These are phyloP conservation scores for Pythium monospermum DNA, from an alignment of 352 stramenopile genomes.

Conservation along the genomic window DNA sequence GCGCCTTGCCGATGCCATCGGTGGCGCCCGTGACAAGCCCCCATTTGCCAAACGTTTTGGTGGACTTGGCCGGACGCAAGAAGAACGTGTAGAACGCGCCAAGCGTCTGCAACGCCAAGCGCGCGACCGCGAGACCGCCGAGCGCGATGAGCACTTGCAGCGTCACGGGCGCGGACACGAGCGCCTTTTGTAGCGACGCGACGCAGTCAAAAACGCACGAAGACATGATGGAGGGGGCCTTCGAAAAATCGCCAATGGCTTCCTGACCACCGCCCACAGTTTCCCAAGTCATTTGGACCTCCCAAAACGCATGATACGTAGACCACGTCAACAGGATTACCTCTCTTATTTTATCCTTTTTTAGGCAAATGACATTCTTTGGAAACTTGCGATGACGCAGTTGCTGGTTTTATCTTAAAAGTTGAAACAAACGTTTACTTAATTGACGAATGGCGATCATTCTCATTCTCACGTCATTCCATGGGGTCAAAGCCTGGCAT, in stretches of 20 bases:
- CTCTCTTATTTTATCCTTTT: too few relatives aligned
- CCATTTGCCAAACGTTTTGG: slow-evolving; percentile 96
- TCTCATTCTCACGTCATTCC: too few relatives aligned
- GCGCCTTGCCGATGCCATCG: slow-evolving; percentile 91
- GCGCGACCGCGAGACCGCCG: slow-evolving; percentile 44
- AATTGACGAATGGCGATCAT: too few relatives aligned
- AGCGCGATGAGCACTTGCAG: slow-evolving; percentile 42
- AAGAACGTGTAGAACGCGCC: slow-evolving; percentile 82
- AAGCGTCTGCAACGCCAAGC: slow-evolving; percentile 47
- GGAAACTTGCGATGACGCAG: too few relatives aligned
- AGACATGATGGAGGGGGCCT: neutral
- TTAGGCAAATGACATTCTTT: too few relatives aligned
- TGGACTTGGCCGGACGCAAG: slow-evolving; percentile 90
- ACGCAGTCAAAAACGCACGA: slow-evolving; percentile 13
- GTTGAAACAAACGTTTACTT: too few relatives aligned
- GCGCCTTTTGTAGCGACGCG: slow-evolving; percentile 24
- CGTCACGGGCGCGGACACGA: slow-evolving; percentile 28
- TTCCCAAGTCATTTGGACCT: too few relatives aligned
- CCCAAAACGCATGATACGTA: too few relatives aligned
- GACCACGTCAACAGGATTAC: too few relatives aligned
- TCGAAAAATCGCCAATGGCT: too few relatives aligned
- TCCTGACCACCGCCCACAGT: too few relatives aligned
- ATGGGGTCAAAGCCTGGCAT: slow-evolving; percentile 3
- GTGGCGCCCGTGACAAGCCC: slow-evolving; percentile 96
- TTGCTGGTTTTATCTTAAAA: too few relatives aligned